Evolutionary conservation across 371 early-diverging fungal genomes (phyloP).

Genomic region (Mycotypha africana): DNA sequence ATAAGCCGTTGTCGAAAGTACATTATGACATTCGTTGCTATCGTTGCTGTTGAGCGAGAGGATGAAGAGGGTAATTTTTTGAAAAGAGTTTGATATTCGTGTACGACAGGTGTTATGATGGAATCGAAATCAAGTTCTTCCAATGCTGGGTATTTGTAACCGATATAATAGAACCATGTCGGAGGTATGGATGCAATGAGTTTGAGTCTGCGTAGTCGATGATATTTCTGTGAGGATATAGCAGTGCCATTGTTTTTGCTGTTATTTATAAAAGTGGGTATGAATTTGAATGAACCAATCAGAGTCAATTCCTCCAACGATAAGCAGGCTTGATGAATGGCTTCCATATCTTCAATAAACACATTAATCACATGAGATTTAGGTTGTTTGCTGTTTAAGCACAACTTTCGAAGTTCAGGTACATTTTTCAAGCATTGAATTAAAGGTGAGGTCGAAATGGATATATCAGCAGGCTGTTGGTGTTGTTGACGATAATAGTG

Average conservation of each 20-base stretch:
- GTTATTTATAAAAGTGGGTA: no score
- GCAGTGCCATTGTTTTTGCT: no score
- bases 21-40: neutral
- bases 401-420: neutral
- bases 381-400: neutral
- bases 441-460: no score
- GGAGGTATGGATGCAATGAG: neutral
- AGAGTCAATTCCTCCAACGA: neutral
- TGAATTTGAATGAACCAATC: neutral
- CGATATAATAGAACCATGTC: constrained; percentile 7
- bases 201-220: neutral
- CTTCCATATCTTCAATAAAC: neutral
- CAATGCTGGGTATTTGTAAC: constrained; percentile 1
- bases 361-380: constrained; percentile 3
- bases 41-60: no score
- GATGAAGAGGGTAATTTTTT: no score
- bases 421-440: neutral
- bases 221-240: no score
- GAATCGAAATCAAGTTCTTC: constrained; percentile 1
- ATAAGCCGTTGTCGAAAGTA: no score
- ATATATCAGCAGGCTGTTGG: no score
- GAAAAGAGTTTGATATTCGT: no score
- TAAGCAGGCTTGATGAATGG: neutral
- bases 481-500: no score
- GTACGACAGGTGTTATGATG: no score